phyloP scores from a whole-genome alignment of 2,329 filamentous ascomycete species.

The Ophiocordyceps camponoti-saundersi region DNA sequence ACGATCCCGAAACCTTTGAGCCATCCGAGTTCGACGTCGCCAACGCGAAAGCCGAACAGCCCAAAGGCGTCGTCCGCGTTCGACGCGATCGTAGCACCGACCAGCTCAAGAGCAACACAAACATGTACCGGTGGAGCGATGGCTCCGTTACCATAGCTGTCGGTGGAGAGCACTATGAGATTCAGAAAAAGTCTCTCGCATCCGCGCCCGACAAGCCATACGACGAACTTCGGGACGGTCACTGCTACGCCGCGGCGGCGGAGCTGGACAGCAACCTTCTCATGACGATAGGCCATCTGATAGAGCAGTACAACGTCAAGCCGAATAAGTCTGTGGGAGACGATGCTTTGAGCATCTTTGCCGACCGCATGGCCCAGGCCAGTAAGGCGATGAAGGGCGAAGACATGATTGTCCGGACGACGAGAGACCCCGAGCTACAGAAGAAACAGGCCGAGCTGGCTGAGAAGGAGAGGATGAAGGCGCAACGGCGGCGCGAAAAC shows the following conservation, averaged over 20 bases:
- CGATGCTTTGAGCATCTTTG: slow-evolving; percentile 51
- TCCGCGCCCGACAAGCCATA: slow-evolving; percentile 43
- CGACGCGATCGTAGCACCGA: slow-evolving; percentile 49
- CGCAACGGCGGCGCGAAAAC: slow-evolving; percentile 49
- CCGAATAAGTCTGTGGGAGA: slow-evolving; percentile 53
- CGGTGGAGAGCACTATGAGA: slow-evolving; percentile 59
- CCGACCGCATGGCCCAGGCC: slow-evolving; percentile 48
- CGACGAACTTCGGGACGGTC: slow-evolving; percentile 50
- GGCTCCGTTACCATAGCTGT: slow-evolving; percentile 62
- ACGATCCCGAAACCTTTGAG: slow-evolving; percentile 48
- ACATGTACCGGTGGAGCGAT: slow-evolving; percentile 63
- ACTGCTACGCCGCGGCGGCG: slow-evolving; percentile 60
- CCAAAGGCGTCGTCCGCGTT: slow-evolving; percentile 52
- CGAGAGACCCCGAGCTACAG: slow-evolving; percentile 58
- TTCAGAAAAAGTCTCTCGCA: slow-evolving; percentile 53
- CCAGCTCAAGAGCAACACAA: slow-evolving; percentile 56
- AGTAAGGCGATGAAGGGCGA: slow-evolving; percentile 37
- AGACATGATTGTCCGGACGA: slow-evolving; percentile 53
- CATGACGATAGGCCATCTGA: slow-evolving; percentile 59
- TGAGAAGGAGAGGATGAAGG: slow-evolving; percentile 56
- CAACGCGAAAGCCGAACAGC: slow-evolving; percentile 34
- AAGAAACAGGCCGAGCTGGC: slow-evolving; percentile 57
- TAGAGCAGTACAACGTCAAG: slow-evolving; percentile 52
- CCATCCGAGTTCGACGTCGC: slow-evolving; percentile 36
- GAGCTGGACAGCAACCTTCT: slow-evolving; percentile 51